Percentiles rank a stretch among this genome's conserved stretches.
These are phyloP conservation scores for Xylariaceae sp. DNA, from an alignment of 2,329 filamentous ascomycete species.

Conservation along the genomic window DNA sequence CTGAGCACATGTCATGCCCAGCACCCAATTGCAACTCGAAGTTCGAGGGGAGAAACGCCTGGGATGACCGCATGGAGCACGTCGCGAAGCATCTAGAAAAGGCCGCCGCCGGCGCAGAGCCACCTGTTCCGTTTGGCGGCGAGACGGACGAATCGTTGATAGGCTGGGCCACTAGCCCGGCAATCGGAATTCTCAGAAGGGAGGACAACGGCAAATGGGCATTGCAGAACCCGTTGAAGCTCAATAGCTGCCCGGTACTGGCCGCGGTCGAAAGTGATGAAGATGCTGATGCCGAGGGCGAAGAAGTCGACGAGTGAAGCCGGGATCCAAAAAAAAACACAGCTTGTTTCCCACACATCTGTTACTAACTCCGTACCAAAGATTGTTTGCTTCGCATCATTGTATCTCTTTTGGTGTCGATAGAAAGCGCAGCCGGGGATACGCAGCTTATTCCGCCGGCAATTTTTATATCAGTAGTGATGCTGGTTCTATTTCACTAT, in stretches of 20 bases:
- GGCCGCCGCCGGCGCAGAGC: conserved; percentile 35
- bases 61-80: conserved; percentile 86
- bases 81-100: conserved; percentile 74
- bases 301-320: conserved; percentile 30
- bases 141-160: conserved; percentile 29
- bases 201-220: conserved; percentile 27
- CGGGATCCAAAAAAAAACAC: not conserved
- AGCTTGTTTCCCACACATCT: conserved; percentile 2
- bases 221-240: conserved; percentile 32
- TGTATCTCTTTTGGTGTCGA: too few species aligned
- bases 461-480: not conserved
- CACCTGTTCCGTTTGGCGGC: conserved; percentile 28
- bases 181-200: conserved; percentile 29
- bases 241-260: conserved; percentile 10
- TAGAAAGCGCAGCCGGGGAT: too few species aligned
- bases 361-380: not conserved
- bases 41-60: conserved; percentile 62
- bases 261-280: conserved; percentile 18
- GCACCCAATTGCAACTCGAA: conserved; percentile 53
- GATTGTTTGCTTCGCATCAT: not conserved
- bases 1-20: conserved; percentile 57
- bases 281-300: conserved; percentile 32
- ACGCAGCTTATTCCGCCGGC: not conserved
- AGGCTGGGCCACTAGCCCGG: conserved; percentile 31
- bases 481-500: not conserved